A percentile compares a stretch with the other conserved stretches of the same genome.
Evolutionary conservation across 2,329 filamentous ascomycete species (phyloP).

Genomic region (Apiospora hydei): DNA sequence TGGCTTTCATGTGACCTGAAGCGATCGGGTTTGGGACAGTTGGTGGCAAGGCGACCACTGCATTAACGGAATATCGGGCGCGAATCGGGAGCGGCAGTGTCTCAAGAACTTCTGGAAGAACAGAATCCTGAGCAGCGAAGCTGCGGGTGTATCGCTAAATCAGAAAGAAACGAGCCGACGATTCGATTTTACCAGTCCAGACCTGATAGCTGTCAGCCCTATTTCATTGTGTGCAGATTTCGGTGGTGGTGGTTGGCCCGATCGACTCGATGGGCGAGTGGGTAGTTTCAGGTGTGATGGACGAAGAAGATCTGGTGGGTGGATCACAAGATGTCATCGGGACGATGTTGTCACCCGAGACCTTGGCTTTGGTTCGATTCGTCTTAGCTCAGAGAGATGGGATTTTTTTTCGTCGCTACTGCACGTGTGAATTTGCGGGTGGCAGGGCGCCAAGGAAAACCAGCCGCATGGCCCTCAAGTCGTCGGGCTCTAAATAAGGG

Average conservation of each 20-base stretch:
- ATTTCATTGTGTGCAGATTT: neutral
- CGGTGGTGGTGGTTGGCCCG: neutral
- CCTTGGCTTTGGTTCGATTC: neutral
- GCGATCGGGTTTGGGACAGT: neutral
- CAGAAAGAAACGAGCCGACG: neutral
- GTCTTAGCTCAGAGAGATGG: neutral
- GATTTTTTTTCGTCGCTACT: neutral
- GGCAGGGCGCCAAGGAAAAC: neutral
- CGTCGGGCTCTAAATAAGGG: neutral
- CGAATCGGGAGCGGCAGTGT: neutral
- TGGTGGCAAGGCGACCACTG: neutral
- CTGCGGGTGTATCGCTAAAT: neutral
- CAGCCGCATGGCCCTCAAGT: too few species aligned
- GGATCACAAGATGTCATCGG: slow-evolving; percentile 21
- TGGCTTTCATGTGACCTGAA: neutral
- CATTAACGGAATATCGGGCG: neutral
- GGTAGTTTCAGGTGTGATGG: neutral
- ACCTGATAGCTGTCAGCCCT: neutral
- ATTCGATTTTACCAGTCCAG: neutral
- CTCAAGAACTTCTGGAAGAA: neutral
- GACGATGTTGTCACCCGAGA: neutral
- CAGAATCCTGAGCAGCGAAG: neutral
- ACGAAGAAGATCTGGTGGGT: neutral
- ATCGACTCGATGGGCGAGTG: neutral
- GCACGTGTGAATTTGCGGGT: neutral